Conservation (phyloP, 2,329 filamentous ascomycete species). For the Alternaria arbusti region DNA sequence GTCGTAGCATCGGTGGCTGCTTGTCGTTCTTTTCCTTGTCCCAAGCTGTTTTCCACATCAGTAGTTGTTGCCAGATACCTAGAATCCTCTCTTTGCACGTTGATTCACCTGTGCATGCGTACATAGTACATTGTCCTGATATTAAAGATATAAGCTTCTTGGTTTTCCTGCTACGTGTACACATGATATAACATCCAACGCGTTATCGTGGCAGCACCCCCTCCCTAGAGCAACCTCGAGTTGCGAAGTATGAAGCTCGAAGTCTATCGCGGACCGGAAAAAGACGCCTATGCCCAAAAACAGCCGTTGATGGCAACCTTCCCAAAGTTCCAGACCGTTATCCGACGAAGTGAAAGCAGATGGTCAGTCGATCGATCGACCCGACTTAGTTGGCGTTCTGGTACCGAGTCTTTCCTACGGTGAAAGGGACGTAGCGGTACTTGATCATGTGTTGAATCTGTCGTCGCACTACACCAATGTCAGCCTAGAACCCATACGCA, state of each 20-base stretch:
- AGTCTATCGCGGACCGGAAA: slow-evolving; percentile 28
- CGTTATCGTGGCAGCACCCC: slow-evolving; percentile 11
- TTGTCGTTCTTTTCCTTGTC: background rate
- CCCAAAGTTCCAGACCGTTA: slow-evolving; percentile 1
- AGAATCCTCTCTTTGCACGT: background rate
- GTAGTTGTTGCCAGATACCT: background rate
- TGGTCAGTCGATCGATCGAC: background rate
- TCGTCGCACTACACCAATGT: slow-evolving; percentile 75
- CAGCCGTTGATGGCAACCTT: slow-evolving; percentile 13
- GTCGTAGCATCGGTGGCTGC: background rate
- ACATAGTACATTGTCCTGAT: background rate
- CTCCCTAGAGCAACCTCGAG: slow-evolving; percentile 19
- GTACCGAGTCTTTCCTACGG: slow-evolving; percentile 74
- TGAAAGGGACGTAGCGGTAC: slow-evolving; percentile 96
- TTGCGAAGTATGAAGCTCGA: slow-evolving; percentile 20
- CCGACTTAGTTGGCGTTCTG: slow-evolving; percentile 33
- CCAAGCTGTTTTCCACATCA: background rate
- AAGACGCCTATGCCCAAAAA: slow-evolving; percentile 24
- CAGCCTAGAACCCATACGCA: background rate
- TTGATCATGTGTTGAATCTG: slow-evolving; percentile 99
- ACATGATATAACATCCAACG: slow-evolving; percentile 24
- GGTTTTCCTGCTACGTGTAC: slow-evolving; percentile 24
- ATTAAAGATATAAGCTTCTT: slow-evolving; percentile 14
- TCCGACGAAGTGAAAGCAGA: slow-evolving; percentile 7
- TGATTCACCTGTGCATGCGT: background rate